Percentiles rank a stretch among this genome's conserved stretches.
Conservation (phyloP, 768 basidiomycete genomes). For the Auriscalpium orientale region DNA sequence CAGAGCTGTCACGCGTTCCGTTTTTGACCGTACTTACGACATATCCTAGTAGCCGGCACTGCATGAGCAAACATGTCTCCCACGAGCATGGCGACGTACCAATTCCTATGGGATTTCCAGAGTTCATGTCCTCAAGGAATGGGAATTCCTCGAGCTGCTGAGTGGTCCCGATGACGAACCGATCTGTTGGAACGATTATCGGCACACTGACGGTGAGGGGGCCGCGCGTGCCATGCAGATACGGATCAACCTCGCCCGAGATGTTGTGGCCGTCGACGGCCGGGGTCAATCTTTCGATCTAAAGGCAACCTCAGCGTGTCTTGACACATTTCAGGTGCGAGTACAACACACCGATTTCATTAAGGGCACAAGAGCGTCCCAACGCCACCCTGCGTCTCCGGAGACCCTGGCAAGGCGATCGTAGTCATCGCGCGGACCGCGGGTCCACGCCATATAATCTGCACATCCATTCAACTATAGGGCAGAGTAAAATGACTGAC, state of each 20-base stretch:
- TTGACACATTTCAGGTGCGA: too few relatives aligned
- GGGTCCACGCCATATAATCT: constrained; percentile 15
- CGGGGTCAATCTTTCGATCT: not conserved
- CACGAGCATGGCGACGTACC: constrained; percentile 17
- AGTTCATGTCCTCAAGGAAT: constrained; percentile 35
- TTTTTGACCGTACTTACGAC: not conserved
- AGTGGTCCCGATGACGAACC: constrained; percentile 29
- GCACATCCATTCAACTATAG: not conserved
- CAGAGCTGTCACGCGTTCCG: constrained; percentile 3
- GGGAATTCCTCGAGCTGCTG: constrained; percentile 22
- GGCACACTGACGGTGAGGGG: constrained; percentile 18
- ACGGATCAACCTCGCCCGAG: constrained; percentile 29
- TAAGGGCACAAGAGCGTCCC: not conserved
- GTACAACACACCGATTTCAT: not conserved
- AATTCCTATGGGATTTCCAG: constrained; percentile 33
- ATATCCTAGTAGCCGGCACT: not conserved
- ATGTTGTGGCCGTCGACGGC: constrained; percentile 29
- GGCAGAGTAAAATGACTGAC: not conserved
- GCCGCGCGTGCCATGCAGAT: constrained; percentile 30
- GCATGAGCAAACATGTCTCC: too few relatives aligned
- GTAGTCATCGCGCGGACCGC: constrained; percentile 14
- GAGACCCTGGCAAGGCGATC: constrained; percentile 10
- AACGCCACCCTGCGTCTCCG: constrained; percentile 11
- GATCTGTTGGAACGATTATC: constrained; percentile 13
- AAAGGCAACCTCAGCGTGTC: too few relatives aligned